phyloP scores from a whole-genome alignment of 1,284 basidiomycete genomes.

The Thelephora terrestris region DNA sequence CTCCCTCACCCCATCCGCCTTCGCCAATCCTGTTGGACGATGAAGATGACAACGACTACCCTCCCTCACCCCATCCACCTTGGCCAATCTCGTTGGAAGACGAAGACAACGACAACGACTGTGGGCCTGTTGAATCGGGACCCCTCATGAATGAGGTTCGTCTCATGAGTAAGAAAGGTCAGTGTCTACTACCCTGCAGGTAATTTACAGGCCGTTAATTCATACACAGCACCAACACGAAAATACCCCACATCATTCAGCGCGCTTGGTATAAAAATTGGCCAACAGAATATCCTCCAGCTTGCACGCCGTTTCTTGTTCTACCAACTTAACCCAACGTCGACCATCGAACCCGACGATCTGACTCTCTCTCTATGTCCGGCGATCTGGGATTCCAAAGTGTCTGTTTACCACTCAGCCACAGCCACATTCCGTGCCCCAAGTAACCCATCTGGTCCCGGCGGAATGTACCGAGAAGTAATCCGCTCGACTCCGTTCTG shows the following conservation, averaged over 20 bases:
- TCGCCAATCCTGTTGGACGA: no score
- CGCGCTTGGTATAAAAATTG: not conserved
- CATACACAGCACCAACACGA: no score
- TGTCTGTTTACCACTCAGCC: slow-evolving; percentile 4
- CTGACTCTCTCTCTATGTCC: slow-evolving; percentile 1
- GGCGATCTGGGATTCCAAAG: not conserved
- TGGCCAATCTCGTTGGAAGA: no score
- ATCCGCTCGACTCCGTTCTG: slow-evolving; percentile 2
- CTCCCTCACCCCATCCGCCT: no score
- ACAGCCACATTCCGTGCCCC: slow-evolving; percentile 7
- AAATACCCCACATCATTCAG: not conserved
- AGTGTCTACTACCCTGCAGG: no score
- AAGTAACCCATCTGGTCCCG: slow-evolving; percentile 2
- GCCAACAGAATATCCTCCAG: not conserved
- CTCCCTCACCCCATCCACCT: no score
- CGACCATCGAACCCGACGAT: not conserved
- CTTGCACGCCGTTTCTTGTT: not conserved
- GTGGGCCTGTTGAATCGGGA: no score
- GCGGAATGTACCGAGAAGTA: slow-evolving; percentile 7
- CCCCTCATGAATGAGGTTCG: no score
- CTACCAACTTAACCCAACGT: slow-evolving; percentile 1
- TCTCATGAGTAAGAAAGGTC: no score
- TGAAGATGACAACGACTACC: no score
- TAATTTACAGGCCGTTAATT: no score
- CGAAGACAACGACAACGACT: no score